These are phyloP conservation scores for Cyclotella sp. DNA, from an alignment of 108 stramenopile genomes.

Conservation along the genomic window DNA sequence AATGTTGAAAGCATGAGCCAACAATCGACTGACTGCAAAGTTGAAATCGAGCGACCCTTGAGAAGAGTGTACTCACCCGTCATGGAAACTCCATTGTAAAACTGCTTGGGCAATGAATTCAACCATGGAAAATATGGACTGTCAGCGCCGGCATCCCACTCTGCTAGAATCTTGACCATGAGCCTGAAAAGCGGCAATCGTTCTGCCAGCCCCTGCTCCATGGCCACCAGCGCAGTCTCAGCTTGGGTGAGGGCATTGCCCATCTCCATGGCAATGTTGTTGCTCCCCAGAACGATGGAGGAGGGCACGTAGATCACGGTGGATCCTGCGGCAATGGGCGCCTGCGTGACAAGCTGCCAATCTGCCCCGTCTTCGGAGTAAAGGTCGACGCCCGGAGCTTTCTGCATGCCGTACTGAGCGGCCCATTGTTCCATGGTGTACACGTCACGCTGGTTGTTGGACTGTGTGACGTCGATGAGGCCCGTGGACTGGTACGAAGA, in stretches of 20 bases:
- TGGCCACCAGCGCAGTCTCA: constrained; percentile 23
- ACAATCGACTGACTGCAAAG: too few species aligned
- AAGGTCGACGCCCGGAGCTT: constrained; percentile 52
- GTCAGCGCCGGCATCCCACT: constrained; percentile 37
- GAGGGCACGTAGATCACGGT: constrained; percentile 42
- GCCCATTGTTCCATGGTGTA: constrained; percentile 63
- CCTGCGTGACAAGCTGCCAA: constrained; percentile 20
- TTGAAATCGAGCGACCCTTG: too few species aligned
- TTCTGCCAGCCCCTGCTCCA: constrained; percentile 26
- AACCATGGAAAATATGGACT: constrained; percentile 43
- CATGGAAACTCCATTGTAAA: constrained; percentile 43
- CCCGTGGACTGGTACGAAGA: constrained; percentile 5
- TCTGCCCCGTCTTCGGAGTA: constrained; percentile 42
- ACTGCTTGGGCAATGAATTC: constrained; percentile 41
- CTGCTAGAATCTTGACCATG: constrained; percentile 43
- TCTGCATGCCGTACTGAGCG: constrained; percentile 56
- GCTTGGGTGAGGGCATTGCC: constrained; percentile 23
- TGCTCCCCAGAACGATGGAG: constrained; percentile 19
- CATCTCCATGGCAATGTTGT: constrained; percentile 26
- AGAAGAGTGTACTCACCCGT: constrained; percentile 23
- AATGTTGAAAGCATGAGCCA: too few species aligned
- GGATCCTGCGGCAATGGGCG: constrained; percentile 22
- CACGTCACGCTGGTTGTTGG: constrained; percentile 41
- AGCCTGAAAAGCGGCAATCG: constrained; percentile 42
- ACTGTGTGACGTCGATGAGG: constrained; percentile 6